Evolutionary conservation across 2,329 filamentous ascomycete genomes (phyloP).

Genomic region (Cercospora citrullina): DNA sequence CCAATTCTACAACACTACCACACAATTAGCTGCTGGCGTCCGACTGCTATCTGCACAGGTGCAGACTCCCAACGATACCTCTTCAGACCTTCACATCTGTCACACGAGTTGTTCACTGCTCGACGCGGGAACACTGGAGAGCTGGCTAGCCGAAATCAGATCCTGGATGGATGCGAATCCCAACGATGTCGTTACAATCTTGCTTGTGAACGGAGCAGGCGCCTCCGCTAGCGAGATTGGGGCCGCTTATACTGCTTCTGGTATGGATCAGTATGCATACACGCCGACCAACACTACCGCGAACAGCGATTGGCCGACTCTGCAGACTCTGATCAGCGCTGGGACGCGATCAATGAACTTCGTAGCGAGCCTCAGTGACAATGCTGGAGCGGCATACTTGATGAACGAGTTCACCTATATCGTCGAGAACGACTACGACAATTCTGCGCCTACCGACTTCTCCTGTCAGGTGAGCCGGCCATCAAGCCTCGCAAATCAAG

Average conservation of each 20-base stretch:
- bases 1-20: constrained; percentile 59
- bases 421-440: constrained; percentile 49
- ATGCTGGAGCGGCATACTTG: constrained; percentile 71
- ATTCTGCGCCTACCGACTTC: constrained; percentile 35
- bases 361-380: constrained; percentile 79
- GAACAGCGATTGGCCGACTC: constrained; percentile 74
- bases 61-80: constrained; percentile 49
- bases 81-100: constrained; percentile 57
- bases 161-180: constrained; percentile 64
- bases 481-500: constrained; percentile 22
- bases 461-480: constrained; percentile 25
- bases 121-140: constrained; percentile 52
- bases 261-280: constrained; percentile 49
- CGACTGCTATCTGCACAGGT: constrained; percentile 66
- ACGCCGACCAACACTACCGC: constrained; percentile 37
- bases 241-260: constrained; percentile 52
- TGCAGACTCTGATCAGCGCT: constrained; percentile 70
- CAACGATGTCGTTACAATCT: constrained; percentile 81
- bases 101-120: constrained; percentile 63
- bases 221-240: constrained; percentile 50
- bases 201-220: constrained; percentile 72
- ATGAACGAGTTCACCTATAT: constrained; percentile 52
- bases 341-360: constrained; percentile 57
- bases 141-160: constrained; percentile 60
- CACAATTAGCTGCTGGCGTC: constrained; percentile 62